Evolutionary conservation across 2,329 filamentous ascomycete species (phyloP).

Genomic region (Plenodomus lindquistii): DNA sequence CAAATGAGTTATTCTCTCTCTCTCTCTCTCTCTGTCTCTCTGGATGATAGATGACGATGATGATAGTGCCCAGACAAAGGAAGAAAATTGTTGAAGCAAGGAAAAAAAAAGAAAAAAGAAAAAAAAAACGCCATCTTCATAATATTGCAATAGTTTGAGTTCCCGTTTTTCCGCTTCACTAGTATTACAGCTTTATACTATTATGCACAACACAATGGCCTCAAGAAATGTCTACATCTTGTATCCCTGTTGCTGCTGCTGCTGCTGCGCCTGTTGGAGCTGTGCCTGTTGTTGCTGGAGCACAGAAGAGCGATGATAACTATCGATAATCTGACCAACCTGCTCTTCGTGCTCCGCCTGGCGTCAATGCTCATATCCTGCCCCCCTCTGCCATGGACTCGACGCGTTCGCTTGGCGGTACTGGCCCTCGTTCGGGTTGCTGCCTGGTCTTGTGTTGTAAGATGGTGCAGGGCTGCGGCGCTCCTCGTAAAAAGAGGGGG

Average conservation of each 20-base stretch:
- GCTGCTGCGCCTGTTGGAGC: conserved; percentile 7
- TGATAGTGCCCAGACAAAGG: not conserved
- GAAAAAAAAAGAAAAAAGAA: not conserved
- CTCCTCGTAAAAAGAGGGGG: conserved; percentile 34
- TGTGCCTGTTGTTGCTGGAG: conserved; percentile 14
- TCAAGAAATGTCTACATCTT: conserved; percentile 17
- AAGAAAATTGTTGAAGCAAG: not conserved
- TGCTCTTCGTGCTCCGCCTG: conserved; percentile 44
- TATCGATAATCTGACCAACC: conserved; percentile 41
- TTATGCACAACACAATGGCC: not conserved
- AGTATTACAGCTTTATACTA: not conserved
- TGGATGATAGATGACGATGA: not conserved
- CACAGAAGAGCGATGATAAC: conserved; percentile 39
- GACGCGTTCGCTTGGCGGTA: conserved; percentile 56
- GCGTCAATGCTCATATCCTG: conserved; percentile 64
- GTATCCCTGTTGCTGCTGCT: conserved; percentile 13
- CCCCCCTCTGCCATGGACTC: conserved; percentile 68
- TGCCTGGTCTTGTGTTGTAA: conserved; percentile 42
- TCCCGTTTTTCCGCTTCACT: not conserved
- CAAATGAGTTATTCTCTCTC: not conserved
- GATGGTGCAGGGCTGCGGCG: conserved; percentile 39
- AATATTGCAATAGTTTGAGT: not conserved
- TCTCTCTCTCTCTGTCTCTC: too few species aligned
- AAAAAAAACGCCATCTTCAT: not conserved
- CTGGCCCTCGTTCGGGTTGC: conserved; percentile 38